Evolutionary conservation across 108 stramenopile genomes (phyloP).

Genomic region (Skeletonema tropicum): DNA sequence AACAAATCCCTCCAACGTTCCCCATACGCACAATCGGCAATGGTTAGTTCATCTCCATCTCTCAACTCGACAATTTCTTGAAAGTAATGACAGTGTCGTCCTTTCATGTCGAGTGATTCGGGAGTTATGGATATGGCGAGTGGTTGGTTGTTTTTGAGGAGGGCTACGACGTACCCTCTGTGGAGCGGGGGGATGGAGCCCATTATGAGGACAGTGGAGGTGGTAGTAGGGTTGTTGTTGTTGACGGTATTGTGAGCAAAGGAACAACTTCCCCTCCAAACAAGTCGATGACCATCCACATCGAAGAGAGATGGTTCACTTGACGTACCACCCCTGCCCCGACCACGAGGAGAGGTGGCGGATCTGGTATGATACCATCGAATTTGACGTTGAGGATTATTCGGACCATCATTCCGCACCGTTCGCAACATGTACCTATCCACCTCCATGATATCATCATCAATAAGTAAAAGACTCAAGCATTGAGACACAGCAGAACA

Average conservation of each 20-base stretch:
- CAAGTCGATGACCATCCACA: conserved; percentile 40
- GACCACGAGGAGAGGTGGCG: conserved; percentile 22
- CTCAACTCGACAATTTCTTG: conserved; percentile 46
- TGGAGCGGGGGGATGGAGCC: conserved; percentile 47
- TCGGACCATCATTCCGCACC: conserved; percentile 8
- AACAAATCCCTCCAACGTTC: conserved; percentile 43
- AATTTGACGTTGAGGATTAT: conserved; percentile 29
- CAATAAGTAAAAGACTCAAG: conserved; percentile 35
- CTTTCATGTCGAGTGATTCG: conserved; percentile 45
- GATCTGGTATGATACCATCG: conserved; percentile 47
- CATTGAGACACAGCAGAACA: conserved; percentile 39
- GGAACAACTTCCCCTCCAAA: conserved; percentile 41
- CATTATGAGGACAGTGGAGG: conserved; percentile 30
- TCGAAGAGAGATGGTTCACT: conserved; percentile 40
- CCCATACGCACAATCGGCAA: conserved; percentile 42
- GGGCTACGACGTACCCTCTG: conserved; percentile 30
- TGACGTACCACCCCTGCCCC: conserved; percentile 40
- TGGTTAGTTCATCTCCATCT: conserved; percentile 40
- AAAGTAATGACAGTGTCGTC: conserved; percentile 52
- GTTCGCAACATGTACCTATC: conserved; percentile 52
- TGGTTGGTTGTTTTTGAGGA: conserved; percentile 41
- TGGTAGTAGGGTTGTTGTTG: conserved; percentile 8
- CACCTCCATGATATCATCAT: conserved; percentile 52
- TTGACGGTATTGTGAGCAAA: background rate
- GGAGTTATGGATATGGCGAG: conserved; percentile 48